Evolutionary conservation across 805 yeast genomes (phyloP), one percentile per base, ranked within the genome.

Genomic region (Suhomyces pyralidae): DNA sequence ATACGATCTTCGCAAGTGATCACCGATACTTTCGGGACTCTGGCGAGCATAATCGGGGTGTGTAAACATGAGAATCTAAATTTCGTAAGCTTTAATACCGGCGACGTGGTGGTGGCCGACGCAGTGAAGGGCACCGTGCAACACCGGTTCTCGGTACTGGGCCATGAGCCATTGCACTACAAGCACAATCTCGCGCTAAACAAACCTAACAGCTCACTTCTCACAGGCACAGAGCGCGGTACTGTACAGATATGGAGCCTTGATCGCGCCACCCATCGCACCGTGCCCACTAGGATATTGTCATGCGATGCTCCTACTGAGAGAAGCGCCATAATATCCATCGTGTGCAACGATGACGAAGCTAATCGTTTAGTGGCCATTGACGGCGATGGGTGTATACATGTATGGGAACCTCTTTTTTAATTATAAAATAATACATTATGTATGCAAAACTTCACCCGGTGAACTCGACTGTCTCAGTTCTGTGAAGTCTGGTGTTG

Each of bases 371-470:
- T 65, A 10, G 53, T 64, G 12, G 47, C 58, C 24, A 50, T 61
- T n/a, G 54, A 61, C 48, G 67, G 62, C 2, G 54, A 52, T 32
- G 68, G 68, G 8, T 17, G 12, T 14, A 28, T 65, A 15, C 62
- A 64, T 49, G 19, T 60, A n/a, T 66, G 70, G 70, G 60, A 66
- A 25, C 58, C 54, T 36, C 58, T 56, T 24, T 45, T 45, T 40
- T 40, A 32, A 17, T n/a, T n/a, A 32, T 32, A 14, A 17, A 32
- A 22, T 22, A 5, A 22, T 6, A 22, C 25, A 22, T 4, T 4
- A 4, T 6, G 3, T 22, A 22, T 22, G 7, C 7, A 3, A 22
- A 22, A 22, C 25, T 6, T 22, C 7, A 5, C 25, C 25, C 25
- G 7, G 4, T 26, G 28, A 9, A 26, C 28, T 26, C 10, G 7